Base-by-base conservation (phyloP, 768 basidiomycete species). In the Pholiota conissans region DNA sequence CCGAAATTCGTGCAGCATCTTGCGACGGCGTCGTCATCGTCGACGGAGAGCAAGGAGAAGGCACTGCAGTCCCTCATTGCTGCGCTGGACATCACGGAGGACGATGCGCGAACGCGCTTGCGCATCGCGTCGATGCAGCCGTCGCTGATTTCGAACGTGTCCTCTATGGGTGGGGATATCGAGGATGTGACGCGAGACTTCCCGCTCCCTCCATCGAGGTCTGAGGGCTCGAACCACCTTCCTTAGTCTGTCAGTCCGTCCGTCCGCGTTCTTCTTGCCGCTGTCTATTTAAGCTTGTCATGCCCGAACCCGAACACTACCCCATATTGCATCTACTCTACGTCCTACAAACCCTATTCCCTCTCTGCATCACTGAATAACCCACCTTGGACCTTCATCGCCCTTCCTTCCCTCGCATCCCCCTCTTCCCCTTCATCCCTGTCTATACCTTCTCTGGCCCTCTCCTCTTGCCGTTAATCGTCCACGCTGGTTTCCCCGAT, bases 21-120 rank as follows among this genome's bases (percentile, higher is more conserved):
- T 4, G 52, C 70, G 1, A 67, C 69, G 6, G 61, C 65, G 6
- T 79, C 79, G 2, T 60, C 69, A 22, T 67, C 76, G 0, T 78
- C 80, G 14, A 67, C 68, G n/a, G 67, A 74, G 11, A 79, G 74
- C 59, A 82, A 77, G 48, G 78, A 83, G 52, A 79, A 77, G 45
- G 86, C 86, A 14, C 70, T 90, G 62, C 77, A 76, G 65, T 85
- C 84, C n/a, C 75, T 90, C 51, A 80, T 89, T 57, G 87, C 84
- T 20, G 87, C 84, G n/a, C 78, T 90, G 40, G 79, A 85, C 32
- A 71, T 78, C 2, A 67, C 78, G 0, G 74, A 77, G 45, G 75
- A 77, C 32, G 78, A 80, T 54, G 74, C 77, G 2, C 74, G 82
- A 61, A 76, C 75, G 52, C 73, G 82, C 29, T 68, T 86, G 63